Conservation (phyloP, 164 flowering plant genomes). For the Houttuynia cordata region DNA sequence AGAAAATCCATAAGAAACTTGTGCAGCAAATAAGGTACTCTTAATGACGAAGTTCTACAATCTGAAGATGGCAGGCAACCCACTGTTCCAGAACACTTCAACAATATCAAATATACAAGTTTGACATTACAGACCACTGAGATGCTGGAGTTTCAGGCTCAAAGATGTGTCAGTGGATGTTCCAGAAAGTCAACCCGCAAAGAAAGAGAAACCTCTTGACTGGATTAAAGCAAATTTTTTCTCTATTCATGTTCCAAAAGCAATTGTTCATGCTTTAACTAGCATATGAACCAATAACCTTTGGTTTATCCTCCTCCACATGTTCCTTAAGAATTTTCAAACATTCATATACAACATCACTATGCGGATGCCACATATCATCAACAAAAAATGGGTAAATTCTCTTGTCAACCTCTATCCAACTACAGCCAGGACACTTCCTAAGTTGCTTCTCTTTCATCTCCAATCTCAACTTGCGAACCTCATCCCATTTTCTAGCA, state of each 20-base stretch:
- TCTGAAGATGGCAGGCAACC: too few species aligned
- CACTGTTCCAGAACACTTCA: too few species aligned
- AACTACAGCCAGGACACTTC: constrained; percentile 67
- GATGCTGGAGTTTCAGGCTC: too few species aligned
- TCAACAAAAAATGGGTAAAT: constrained; percentile 37
- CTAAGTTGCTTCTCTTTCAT: constrained; percentile 45
- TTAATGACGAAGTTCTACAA: too few species aligned
- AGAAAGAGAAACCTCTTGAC: too few species aligned
- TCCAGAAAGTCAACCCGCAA: too few species aligned
- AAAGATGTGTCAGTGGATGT: too few species aligned
- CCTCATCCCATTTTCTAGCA: constrained; percentile 40
- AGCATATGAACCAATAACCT: not conserved
- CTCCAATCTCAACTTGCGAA: constrained; percentile 33
- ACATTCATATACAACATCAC: constrained; percentile 30
- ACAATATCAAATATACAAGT: too few species aligned
- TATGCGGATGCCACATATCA: constrained; percentile 30
- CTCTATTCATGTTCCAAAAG: not conserved
- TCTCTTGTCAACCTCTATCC: constrained; percentile 50
- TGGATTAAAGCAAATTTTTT: too few species aligned
- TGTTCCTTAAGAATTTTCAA: constrained; percentile 29
- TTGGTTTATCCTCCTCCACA: constrained; percentile 28
- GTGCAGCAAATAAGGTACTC: too few species aligned
- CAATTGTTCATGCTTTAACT: not conserved
- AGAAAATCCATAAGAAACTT: too few species aligned
- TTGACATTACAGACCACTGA: too few species aligned